These are phyloP conservation scores for Fraxinus dipetala DNA, from an alignment of 305 asterid genomes.

Conservation along the genomic window DNA sequence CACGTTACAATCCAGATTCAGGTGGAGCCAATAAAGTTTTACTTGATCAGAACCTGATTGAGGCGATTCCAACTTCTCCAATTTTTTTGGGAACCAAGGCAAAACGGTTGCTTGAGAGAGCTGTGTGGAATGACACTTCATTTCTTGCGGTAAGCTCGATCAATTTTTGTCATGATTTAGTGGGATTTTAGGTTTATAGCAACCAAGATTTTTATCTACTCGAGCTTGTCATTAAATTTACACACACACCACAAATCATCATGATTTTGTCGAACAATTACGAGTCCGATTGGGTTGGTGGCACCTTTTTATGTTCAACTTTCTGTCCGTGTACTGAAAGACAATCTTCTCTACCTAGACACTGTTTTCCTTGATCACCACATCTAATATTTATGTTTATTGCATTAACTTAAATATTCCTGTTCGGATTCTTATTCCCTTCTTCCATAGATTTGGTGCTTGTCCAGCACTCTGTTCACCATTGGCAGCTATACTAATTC, in stretches of 20 bases:
- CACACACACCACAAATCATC: background rate
- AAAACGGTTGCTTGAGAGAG: constrained; percentile 74
- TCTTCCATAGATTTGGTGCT: background rate
- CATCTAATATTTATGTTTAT: background rate
- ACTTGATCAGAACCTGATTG: constrained; percentile 83
- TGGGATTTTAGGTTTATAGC: background rate
- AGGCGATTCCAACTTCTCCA: constrained; percentile 87
- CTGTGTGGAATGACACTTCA: constrained; percentile 89
- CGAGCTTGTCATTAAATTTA: background rate
- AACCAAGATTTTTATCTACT: background rate
- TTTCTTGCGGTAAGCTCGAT: constrained; percentile 74
- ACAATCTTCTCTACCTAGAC: background rate
- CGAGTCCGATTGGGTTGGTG: background rate
- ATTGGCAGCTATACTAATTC: constrained; percentile 8
- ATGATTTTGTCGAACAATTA: background rate
- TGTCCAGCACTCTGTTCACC: background rate
- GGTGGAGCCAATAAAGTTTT: constrained; percentile 85
- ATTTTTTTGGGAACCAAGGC: constrained; percentile 81
- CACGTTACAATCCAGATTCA: constrained; percentile 82
- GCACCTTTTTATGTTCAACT: background rate
- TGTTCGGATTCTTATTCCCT: background rate
- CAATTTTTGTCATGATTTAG: constrained; percentile 6
- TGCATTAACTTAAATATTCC: background rate
- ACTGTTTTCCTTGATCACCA: background rate
- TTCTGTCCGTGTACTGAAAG: background rate